Evolutionary conservation across 176 grass and related monocot species (phyloP), one percentile per base, ranked within the genome.

Genomic region (Triticum timopheevii): DNA sequence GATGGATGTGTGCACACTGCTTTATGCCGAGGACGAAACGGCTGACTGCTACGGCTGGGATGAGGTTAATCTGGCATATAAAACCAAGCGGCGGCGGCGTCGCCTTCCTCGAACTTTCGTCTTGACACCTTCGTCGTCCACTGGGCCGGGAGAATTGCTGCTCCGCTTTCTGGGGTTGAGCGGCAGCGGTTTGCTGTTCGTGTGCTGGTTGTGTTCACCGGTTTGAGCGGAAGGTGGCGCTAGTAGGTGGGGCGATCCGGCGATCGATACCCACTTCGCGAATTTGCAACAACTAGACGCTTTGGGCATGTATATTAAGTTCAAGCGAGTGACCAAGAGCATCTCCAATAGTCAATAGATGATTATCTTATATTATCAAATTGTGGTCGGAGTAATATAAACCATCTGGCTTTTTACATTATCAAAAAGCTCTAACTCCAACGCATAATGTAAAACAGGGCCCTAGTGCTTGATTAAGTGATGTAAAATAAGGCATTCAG

Each of bases 91-190:
- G 42, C 19, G 50, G 71, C 33, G 13, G 67, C 56, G 7, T 27
- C 89, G 78, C 75, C 82, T 58, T 76, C 81, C 68, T 33, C 36
- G 24, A 81, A 44, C 75, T 80, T 61, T 76, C 28, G 3, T 12
- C 6, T 34, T 35, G 68, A 74, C 84, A 36, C 28, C 27, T 5
- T 28, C 13, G 40, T 72, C 58, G 68, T 64, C 38, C 10, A 54
- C 45, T 27, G 11, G 47, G 27, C 25, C 13, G 3, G 65, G 69
- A 84, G 76, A 50, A 49, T 40, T 13, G 27, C 31, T 5, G 13
- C 10, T 38, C 80, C 67, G 67, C 59, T 47, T 45, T 6, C 56
- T 54, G 4, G 1, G 24, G 61, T 56, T 73, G 61, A 61, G 31
- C 45, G 47, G 61, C 9, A 45, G 34, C 20, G 47, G 30, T 62